Evolutionary conservation across 73 alveolate species (phyloP), one percentile per base, ranked within the genome.

Genomic region (Paramecium caudatum): DNA sequence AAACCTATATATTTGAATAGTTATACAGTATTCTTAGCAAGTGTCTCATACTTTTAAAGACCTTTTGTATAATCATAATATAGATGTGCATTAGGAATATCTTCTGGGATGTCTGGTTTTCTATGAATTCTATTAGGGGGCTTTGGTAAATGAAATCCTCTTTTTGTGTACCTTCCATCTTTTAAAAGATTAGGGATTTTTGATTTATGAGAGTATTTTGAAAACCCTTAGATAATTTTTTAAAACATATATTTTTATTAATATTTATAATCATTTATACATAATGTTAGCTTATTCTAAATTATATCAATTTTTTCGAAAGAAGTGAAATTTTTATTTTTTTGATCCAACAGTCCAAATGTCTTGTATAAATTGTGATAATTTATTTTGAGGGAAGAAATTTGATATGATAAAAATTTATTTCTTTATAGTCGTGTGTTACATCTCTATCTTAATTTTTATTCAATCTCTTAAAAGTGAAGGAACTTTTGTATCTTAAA

Each of bases 71-170:
- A 47, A 45, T 41, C 88, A 37, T 37, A 74, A 74, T 74, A 74
- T 5, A 74, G 88, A 39, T 74, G 69, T 39, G 88, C 88, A 74
- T 74, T 74, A 7, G 65, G 62, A 39, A 41, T 74, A 45, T 45
- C 47, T 2, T 37, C 46, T 19, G 62, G 69, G 13, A 74, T 74
- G 9, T 63, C 17, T 21, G 88, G 88, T 74, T 36, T 74, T 74
- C 88, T 74, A 10, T 23, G 88, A 10, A 8, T 9, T 65, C 5
- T 74, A 8, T 41, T 21, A 41, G 17, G 32, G 27, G 47, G 32
- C 8, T 74, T 41, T 16, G 68, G 23, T 37, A 16, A 32, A 2
- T 3, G n/a, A n/a, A 27, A 3, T 45, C 88, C 88, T 8, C 45
- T 16, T 43, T 25, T 74, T 27, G 88, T 74, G 16, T 74, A 74